These are phyloP conservation scores for Blastocystis sp. DNA, from an alignment of 352 stramenopile genomes.

Conservation along the genomic window DNA sequence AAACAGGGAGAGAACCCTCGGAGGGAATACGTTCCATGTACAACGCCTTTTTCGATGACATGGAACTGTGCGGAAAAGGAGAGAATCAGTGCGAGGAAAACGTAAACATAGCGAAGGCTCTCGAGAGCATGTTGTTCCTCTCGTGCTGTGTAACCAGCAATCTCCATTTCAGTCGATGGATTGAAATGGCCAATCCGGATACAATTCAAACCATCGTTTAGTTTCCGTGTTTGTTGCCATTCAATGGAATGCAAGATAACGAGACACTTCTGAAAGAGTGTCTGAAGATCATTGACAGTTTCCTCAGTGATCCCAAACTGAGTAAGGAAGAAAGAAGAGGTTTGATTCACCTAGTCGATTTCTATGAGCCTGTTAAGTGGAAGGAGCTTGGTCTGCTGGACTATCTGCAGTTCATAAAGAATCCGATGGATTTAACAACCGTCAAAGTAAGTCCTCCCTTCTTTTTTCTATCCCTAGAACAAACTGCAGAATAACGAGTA, in stretches of 20 bases:
- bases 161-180: slow-evolving; percentile 32
- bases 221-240: not conserved
- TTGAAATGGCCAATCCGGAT: not conserved
- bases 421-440: slow-evolving; percentile 53
- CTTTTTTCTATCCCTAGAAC: not conserved
- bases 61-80: not conserved
- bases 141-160: slow-evolving; percentile 35
- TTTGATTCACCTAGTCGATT: slow-evolving; percentile 25
- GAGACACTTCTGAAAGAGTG: slow-evolving; percentile 9
- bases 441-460: not conserved
- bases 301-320: not conserved
- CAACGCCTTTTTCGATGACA: not conserved
- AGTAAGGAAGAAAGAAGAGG: too few species aligned
- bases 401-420: slow-evolving; percentile 25
- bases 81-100: not conserved
- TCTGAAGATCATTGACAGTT: not conserved
- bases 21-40: slow-evolving; percentile 23
- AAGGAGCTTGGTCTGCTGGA: slow-evolving; percentile 25
- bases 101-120: not conserved
- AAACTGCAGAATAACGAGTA: slow-evolving; percentile 12
- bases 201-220: not conserved
- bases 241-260: not conserved
- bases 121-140: slow-evolving; percentile 48
- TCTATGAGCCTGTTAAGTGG: slow-evolving; percentile 48
- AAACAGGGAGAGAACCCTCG: not conserved